phyloP scores from a whole-genome alignment of 208 protist genomes.

The Novymonas esmeraldas region DNA sequence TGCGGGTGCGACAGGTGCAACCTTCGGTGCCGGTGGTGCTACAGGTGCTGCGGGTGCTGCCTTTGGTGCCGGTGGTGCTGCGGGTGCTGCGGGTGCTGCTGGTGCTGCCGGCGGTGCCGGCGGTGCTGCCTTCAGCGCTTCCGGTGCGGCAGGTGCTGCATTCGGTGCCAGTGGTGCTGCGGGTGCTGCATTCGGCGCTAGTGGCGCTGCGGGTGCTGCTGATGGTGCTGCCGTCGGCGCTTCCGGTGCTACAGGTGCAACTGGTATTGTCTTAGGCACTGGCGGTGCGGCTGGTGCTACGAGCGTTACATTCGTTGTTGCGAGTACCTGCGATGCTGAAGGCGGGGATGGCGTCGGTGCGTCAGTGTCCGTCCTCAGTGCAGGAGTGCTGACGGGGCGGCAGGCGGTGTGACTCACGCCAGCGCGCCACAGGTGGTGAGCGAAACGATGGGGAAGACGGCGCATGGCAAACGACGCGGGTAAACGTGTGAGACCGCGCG shows the following conservation, averaged over 20 bases:
- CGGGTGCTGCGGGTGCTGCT: background rate
- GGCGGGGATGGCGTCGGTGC: background rate
- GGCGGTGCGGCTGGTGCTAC: conserved; percentile 26
- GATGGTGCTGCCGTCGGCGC: background rate
- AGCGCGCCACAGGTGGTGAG: no score
- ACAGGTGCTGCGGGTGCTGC: conserved; percentile 1
- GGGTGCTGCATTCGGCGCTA: conserved; percentile 10
- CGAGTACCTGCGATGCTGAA: conserved; percentile 23
- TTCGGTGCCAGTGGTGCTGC: conserved; percentile 22
- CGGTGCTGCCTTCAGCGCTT: conserved; percentile 25
- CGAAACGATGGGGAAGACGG: no score
- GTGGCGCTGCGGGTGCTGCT: background rate
- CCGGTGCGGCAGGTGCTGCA: conserved; percentile 22
- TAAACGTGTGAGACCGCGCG: no score
- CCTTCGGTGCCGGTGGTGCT: background rate
- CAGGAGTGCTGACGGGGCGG: no score
- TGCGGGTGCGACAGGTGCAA: background rate
- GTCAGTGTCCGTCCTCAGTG: no score
- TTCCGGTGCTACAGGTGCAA: background rate
- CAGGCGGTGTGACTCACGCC: no score
- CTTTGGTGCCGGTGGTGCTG: background rate
- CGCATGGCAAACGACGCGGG: no score
- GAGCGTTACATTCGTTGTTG: conserved; percentile 22
- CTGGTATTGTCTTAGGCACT: conserved; percentile 15
- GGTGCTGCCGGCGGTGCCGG: conserved; percentile 13